These are phyloP conservation scores for Aspergillus cristatus DNA, from an alignment of 495 filamentous ascomycete genomes.

Conservation along the genomic window DNA sequence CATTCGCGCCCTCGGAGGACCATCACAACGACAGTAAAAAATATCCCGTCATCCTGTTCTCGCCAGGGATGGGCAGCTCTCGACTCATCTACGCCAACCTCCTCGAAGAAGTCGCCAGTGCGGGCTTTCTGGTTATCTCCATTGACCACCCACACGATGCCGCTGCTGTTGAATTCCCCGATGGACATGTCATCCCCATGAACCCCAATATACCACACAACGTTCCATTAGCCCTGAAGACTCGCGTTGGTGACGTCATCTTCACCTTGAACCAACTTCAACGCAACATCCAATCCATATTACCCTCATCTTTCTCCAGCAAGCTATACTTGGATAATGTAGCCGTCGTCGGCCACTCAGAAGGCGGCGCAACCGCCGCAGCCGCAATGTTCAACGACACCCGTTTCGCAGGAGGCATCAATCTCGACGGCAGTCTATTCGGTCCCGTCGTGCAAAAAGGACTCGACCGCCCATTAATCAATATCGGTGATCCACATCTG, in stretches of 20 bases:
- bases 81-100: slow-evolving; percentile 29
- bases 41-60: slow-evolving; percentile 27
- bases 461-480: slow-evolving; percentile 19
- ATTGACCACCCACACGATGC: slow-evolving; percentile 43
- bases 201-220: slow-evolving; percentile 6
- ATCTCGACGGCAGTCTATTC: slow-evolving; percentile 37
- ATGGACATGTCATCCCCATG: slow-evolving; percentile 22
- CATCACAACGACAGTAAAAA: background rate
- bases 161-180: slow-evolving; percentile 38
- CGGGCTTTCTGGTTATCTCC: slow-evolving; percentile 35
- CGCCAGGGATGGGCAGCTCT: slow-evolving; percentile 18
- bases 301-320: background rate
- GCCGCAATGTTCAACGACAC: slow-evolving; percentile 26
- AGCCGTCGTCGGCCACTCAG: slow-evolving; percentile 42
- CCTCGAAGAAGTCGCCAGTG: slow-evolving; percentile 31
- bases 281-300: slow-evolving; percentile 1
- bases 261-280: slow-evolving; percentile 28
- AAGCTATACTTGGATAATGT: slow-evolving; percentile 16
- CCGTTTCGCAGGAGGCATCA: slow-evolving; percentile 34
- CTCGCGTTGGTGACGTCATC: slow-evolving; percentile 23
- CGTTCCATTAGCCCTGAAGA: slow-evolving; percentile 6
- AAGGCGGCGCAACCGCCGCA: slow-evolving; percentile 45
- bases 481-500: slow-evolving; percentile 12
- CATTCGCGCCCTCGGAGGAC: too few species aligned
- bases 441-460: slow-evolving; percentile 17